These are phyloP conservation scores for Psilocybe sp. DNA, from an alignment of 768 basidiomycete genomes.

Conservation along the genomic window DNA sequence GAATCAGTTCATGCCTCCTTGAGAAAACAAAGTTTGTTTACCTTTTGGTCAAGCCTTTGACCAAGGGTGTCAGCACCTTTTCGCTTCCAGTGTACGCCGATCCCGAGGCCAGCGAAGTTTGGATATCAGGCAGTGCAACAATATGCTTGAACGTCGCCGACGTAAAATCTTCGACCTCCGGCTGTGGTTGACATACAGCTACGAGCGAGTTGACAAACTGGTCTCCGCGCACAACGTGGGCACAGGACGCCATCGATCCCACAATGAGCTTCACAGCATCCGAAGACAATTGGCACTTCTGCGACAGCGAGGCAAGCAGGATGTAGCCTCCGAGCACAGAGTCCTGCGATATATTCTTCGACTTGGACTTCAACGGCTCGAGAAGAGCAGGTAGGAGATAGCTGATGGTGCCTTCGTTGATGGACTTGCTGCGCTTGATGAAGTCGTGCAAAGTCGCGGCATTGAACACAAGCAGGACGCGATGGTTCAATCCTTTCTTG, in stretches of 20 bases:
- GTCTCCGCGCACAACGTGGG: conserved; percentile 42
- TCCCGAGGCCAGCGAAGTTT: conserved; percentile 43
- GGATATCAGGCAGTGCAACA: conserved; percentile 40
- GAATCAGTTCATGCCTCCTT: neutral
- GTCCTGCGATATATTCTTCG: conserved; percentile 42
- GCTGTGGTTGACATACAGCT: conserved; percentile 63
- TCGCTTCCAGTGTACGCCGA: conserved; percentile 51
- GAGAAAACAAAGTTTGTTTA: conserved; percentile 9
- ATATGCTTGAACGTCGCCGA: conserved; percentile 39
- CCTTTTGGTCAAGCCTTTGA: conserved; percentile 37
- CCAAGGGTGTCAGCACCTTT: conserved; percentile 54
- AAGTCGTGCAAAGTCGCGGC: conserved; percentile 78
- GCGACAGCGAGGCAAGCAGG: conserved; percentile 67
- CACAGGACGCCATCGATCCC: conserved; percentile 48
- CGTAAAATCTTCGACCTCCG: conserved; percentile 46
- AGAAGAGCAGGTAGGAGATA: conserved; percentile 64
- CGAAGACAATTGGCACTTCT: conserved; percentile 56
- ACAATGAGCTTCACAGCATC: conserved; percentile 62
- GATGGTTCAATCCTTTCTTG: conserved; percentile 53
- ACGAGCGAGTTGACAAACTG: conserved; percentile 68
- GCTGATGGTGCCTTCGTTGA: conserved; percentile 68
- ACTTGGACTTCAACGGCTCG: conserved; percentile 47
- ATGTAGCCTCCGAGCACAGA: conserved; percentile 72
- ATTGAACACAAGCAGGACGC: conserved; percentile 79
- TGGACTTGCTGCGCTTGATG: conserved; percentile 50